Evolutionary conservation across 208 protist genomes (phyloP), one percentile per base, ranked within the genome.

Genomic region (Wallacemonas collosoma): DNA sequence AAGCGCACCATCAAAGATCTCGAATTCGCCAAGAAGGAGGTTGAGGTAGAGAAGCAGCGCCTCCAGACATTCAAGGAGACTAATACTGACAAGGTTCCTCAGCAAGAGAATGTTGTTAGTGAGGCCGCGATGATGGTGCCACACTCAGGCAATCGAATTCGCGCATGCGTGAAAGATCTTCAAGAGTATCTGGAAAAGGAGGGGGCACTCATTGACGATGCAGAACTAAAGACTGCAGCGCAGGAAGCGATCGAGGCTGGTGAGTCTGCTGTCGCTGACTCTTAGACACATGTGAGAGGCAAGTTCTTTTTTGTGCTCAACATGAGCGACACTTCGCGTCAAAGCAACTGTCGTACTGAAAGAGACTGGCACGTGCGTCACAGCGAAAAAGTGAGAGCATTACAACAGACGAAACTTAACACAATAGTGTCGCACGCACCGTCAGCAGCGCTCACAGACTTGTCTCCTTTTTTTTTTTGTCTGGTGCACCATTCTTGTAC

Each of bases 71-170:
- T 90, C 44, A 76, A 77, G 36, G 44, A 61, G 55, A 76, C n/a
- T 11, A 73, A 82, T 26, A 70, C 78, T 0, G 90, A 95, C 54
- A 76, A 79, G 36, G 78, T 91, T 63, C 72, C 81, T 44, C 90
- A 95, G 67, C 90, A 95, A 73, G 74, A 89, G 53, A 85, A 84
- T 63, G 90, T 95, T 51, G 9, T 95, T 35, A 76, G 71, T 56
- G 90, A 95, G 53, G 87, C 90, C 43, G 72, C 80, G 65, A 93
- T 92, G 85, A 95, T 95, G 90, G 75, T 95, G 17, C 86, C 90
- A 3, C 78, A 93, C 61, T 84, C 86, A 26, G 76, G 83, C 69
- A 95, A 95, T 56, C 77, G 87, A 35, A 80, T 92, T 51, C 75
- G 86, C 38, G 54, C 75, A 2, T 72, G 73, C 17, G 51, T 82